Percentiles rank a stretch among this genome's conserved stretches.
Conservation (phyloP, 129 eudicot genomes). For the Flaveria ramosissima region DNA sequence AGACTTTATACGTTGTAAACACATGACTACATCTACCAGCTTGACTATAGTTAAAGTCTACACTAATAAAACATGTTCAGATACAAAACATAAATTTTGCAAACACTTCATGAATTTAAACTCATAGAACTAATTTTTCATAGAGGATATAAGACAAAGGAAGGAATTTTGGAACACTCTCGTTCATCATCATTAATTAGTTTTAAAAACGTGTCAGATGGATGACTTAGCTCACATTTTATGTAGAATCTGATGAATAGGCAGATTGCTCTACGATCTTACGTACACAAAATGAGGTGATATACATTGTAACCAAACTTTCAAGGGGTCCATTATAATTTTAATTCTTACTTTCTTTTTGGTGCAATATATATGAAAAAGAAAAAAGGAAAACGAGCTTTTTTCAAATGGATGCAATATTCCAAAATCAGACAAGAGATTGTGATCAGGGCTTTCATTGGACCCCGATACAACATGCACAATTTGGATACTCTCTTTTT, state of each 20-base stretch:
- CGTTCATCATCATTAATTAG: no score
- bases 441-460: slow-evolving; percentile 38
- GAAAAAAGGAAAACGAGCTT: background rate
- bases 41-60: no score
- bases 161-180: no score
- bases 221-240: no score
- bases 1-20: no score
- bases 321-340: background rate
- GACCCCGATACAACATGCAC: slow-evolving; percentile 42
- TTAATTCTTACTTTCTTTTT: background rate
- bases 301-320: background rate
- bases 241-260: no score
- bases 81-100: no score
- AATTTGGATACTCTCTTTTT: slow-evolving; percentile 23
- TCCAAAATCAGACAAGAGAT: slow-evolving; percentile 41
- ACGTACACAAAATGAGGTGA: background rate
- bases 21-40: no score
- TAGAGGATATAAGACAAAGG: no score
- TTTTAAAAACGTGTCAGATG: no score
- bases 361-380: background rate
- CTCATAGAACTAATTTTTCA: background rate
- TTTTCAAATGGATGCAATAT: slow-evolving; percentile 25
- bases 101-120: background rate
- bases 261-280: no score
- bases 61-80: no score